Evolutionary conservation across 371 early-diverging fungal genomes (phyloP), one percentile per base, ranked within the genome.

Genomic region (Catenaria anguillulae): DNA sequence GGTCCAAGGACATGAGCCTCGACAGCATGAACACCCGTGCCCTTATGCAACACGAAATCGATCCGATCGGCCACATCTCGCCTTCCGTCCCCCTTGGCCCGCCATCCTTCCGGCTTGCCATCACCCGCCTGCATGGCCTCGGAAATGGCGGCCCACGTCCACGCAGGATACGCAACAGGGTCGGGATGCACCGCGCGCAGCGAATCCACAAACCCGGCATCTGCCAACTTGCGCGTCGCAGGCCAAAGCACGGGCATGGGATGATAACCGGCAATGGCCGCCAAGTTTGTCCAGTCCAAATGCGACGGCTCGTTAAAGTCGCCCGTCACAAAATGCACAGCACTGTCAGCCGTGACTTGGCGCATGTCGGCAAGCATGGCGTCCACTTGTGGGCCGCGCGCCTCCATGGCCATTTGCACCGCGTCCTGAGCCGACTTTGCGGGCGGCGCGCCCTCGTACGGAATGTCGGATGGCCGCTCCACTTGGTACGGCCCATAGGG

Each of bases 241-340:
- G 72, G 72, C 70, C 68, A 72, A 17, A 36, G 34, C 0, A 72
- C 70, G 31, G 62, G 4, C 31, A 70, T 13, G 21, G 72, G 70
- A 8, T 72, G 72, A 21, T 68, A 6, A 1, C 72, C 72, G 0
- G 68, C 60, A 54, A 68, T 12, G 40, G 67, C 68, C 34, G 70
- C 55, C 0, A 65, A 50, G 1, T 68, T 64, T 0, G 70, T 70
- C 72, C 72, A 72, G 42, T 72, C 72, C 54, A 70, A 46, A 46
- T 72, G 72, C 33, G 68, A 67, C 10, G 72, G 72, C 61, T 72
- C 72, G 46, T 72, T 72, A 19, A 72, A 67, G 55, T 72, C 72
- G 23, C 70, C 72, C 0, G 69, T 65, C 56, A 71, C 43, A 40
- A 72, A 72, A 52, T 70, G 65, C 15, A 68, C 65, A 40, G 64